Percentiles rank a stretch among this genome's conserved stretches.
These are phyloP conservation scores for Trichoderma orchidacearum DNA, from an alignment of 495 filamentous ascomycete genomes.

Conservation along the genomic window DNA sequence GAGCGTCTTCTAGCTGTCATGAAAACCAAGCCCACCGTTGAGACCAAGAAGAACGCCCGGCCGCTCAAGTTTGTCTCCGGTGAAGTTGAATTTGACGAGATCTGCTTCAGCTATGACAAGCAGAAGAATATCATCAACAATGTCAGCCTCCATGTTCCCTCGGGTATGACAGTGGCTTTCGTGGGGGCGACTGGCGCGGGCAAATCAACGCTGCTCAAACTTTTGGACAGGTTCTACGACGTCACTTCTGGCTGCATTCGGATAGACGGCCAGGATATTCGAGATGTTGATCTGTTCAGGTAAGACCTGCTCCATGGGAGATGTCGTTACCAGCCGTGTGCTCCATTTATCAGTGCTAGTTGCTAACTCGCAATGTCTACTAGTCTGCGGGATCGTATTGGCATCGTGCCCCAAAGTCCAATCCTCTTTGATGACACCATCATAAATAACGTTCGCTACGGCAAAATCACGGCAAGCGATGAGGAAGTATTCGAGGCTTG, in stretches of 20 bases:
- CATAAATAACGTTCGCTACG: slow-evolving; percentile 63
- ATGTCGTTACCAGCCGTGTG: background rate
- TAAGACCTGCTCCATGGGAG: too few relatives aligned
- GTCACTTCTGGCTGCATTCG: slow-evolving; percentile 44
- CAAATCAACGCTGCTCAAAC: slow-evolving; percentile 63
- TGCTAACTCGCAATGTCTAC: slow-evolving; percentile 7
- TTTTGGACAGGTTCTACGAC: slow-evolving; percentile 62
- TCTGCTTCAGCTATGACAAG: slow-evolving; percentile 58
- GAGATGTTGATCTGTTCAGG: slow-evolving; percentile 48
- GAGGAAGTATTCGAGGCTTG: slow-evolving; percentile 59
- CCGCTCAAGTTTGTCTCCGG: slow-evolving; percentile 44
- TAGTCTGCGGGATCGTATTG: slow-evolving; percentile 53
- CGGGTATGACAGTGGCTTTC: slow-evolving; percentile 56
- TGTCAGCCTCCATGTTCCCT: slow-evolving; percentile 43
- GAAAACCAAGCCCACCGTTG: slow-evolving; percentile 48
- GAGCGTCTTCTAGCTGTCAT: slow-evolving; percentile 62
- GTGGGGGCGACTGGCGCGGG: slow-evolving; percentile 68
- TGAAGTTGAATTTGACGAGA: slow-evolving; percentile 47
- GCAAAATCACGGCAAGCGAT: slow-evolving; percentile 42
- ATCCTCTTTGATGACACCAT: slow-evolving; percentile 60
- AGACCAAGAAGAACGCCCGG: slow-evolving; percentile 39
- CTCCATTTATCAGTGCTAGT: background rate
- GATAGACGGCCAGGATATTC: slow-evolving; percentile 67
- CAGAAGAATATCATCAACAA: slow-evolving; percentile 52
- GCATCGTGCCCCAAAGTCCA: slow-evolving; percentile 59